Percentiles rank a stretch among this genome's conserved stretches.
Conservation (phyloP, 441 rosid species). For the Erodium moschatum region DNA sequence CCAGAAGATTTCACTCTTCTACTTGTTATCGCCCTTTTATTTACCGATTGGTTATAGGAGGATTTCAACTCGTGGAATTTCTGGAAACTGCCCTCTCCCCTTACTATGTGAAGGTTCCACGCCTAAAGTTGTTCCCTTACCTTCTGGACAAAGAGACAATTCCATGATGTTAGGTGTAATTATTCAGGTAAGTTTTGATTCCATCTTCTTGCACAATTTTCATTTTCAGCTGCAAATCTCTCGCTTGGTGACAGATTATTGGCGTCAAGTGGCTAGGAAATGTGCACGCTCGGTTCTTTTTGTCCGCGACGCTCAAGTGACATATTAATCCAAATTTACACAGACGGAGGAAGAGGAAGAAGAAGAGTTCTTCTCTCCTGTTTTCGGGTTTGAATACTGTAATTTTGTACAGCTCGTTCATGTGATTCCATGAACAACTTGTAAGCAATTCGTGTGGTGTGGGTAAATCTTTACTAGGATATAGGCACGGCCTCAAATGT, state of each 20-base stretch:
- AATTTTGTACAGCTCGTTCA: slow-evolving; percentile 17
- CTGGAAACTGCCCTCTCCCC: slow-evolving; percentile 79
- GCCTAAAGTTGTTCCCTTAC: neutral
- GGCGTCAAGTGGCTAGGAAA: slow-evolving; percentile 19
- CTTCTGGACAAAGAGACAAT: slow-evolving; percentile 6
- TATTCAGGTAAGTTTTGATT: slow-evolving; percentile 25
- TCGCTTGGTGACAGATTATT: slow-evolving; percentile 15
- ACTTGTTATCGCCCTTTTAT: neutral
- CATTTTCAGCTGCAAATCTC: neutral
- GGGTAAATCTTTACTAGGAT: neutral
- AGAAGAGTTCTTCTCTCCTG: slow-evolving; percentile 1
- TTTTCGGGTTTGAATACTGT: slow-evolving; percentile 11
- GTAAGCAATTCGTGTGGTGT: slow-evolving; percentile 4
- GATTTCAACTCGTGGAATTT: slow-evolving; percentile 87
- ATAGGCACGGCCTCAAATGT: slow-evolving; percentile 7
- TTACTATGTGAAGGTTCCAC: slow-evolving; percentile 24
- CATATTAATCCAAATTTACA: neutral
- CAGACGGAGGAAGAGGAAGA: neutral
- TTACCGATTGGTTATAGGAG: slow-evolving; percentile 46
- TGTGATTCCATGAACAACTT: slow-evolving; percentile 13
- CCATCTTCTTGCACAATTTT: neutral
- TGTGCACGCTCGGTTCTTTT: slow-evolving; percentile 13
- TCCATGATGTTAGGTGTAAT: slow-evolving; percentile 13
- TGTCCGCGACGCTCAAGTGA: slow-evolving; percentile 7
- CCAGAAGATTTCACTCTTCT: neutral